Base-by-base conservation (phyloP, 192 early-diverging fungal species). In the Coemansia guatemalensis region DNA sequence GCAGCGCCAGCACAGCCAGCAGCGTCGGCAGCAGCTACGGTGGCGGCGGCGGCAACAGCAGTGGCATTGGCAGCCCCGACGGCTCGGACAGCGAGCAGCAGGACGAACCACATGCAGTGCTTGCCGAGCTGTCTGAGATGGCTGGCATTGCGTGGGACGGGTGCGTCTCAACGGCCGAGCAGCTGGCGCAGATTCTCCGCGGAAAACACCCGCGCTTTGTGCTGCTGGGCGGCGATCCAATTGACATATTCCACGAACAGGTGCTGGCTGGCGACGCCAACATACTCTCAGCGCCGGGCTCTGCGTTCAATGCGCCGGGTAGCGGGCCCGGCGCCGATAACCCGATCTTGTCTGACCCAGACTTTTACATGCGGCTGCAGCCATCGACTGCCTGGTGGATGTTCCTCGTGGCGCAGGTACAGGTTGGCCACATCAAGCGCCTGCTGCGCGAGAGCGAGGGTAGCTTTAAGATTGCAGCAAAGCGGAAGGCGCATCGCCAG, bases 321-420 rank as follows among this genome's bases (percentile, higher is more conserved):
- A 74, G 68, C 0, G 78, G 78, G 0, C 78, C 78, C 4, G 78
- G 78, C n/a, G 72, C 78, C 1, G 78, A 80, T 56, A 80, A 80
- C 47, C 78, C 78, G 8, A 80, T 80, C 25, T 57, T 80, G 53
- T 74, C 72, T 0, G 78, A 80, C 26, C 78, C 78, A 1, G 78
- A 80, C 30, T 74, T 80, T 49, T 80, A 80, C 58, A 80, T 80
- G 78, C 71, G 78, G 33, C 56, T 80, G 59, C 78, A 80, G 72
- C 78, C 78, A 18, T 80, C 78, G 21, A 80, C 78, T 0, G 78
- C 78, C 2, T 80, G 78, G 78, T 80, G 78, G 78, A 80, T 80
- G 71, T 80, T 74, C 48, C 51, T 80, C 7, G 78, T 80, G 3
- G 78, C 78, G 8, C 78, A 80, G 59, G 78, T 80, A 50, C 78